Conservation (phyloP, 352 stramenopile genomes). For the Nothophytophthora sp. region DNA sequence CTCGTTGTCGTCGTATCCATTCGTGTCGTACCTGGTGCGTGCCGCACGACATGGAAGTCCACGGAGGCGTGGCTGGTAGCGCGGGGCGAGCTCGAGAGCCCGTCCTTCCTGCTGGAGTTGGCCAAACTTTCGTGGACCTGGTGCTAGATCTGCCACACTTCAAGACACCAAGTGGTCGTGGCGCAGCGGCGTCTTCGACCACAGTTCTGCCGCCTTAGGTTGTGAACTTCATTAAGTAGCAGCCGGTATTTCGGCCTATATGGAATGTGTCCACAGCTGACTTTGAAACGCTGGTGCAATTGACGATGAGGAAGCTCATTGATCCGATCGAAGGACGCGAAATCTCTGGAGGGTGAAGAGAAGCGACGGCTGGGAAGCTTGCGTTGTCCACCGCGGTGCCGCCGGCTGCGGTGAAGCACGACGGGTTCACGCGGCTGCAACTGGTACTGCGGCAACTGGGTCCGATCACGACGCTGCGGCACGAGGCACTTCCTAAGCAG, state of each 20-base stretch:
- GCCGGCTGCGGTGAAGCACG: slow-evolving; percentile 66
- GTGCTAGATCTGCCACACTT: slow-evolving; percentile 81
- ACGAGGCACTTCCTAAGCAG: slow-evolving; percentile 42
- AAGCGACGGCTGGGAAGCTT: background rate
- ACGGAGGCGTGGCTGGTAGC: slow-evolving; percentile 67
- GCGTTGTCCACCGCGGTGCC: slow-evolving; percentile 42
- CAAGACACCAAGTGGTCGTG: slow-evolving; percentile 39
- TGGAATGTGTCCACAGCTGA: slow-evolving; percentile 71
- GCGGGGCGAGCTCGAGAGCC: slow-evolving; percentile 58
- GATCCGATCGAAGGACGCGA: slow-evolving; percentile 42
- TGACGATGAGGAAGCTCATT: slow-evolving; percentile 53
- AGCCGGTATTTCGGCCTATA: slow-evolving; percentile 63
- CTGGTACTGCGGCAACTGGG: slow-evolving; percentile 57
- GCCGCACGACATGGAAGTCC: slow-evolving; percentile 76
- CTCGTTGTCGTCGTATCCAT: slow-evolving; percentile 67
- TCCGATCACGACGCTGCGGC: slow-evolving; percentile 71
- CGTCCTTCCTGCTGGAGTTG: slow-evolving; percentile 71
- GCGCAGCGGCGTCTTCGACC: slow-evolving; percentile 49
- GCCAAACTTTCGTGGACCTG: slow-evolving; percentile 75
- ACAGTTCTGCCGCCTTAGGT: slow-evolving; percentile 84
- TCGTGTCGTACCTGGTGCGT: slow-evolving; percentile 87
- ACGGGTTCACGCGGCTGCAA: slow-evolving; percentile 74
- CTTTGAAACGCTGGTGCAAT: slow-evolving; percentile 57
- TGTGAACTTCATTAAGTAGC: slow-evolving; percentile 87
- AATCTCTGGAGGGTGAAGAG: slow-evolving; percentile 4